Base-by-base conservation (phyloP, 2,329 filamentous ascomycete species). In the Zopfia rhizophila region DNA sequence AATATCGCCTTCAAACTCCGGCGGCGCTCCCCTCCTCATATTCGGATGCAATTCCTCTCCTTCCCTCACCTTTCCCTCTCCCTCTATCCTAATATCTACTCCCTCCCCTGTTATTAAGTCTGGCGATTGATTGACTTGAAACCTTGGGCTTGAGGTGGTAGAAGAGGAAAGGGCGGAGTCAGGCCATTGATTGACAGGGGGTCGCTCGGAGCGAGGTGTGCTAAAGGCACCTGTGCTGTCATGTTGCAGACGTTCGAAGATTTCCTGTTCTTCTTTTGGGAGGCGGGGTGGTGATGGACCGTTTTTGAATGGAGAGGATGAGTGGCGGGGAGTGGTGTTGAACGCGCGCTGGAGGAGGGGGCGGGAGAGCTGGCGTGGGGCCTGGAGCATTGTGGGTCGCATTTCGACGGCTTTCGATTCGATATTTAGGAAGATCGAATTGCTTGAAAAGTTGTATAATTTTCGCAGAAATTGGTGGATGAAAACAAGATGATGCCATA, bases 1-100 rank as follows among this genome's bases (percentile, higher is more conserved):
- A 43, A 79, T 81, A 41, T 97, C 92, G 47, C 94, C 94, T 58
- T 93, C 86, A 63, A 99, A 99, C 75, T 97, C 93, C 2, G 94
- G 92, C 63, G 86, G 83, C 30, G 91, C 88, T 24, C 93, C 93
- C 54, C 85, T 78, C 55, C 87, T 80, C 45, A 93, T 75, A 68
- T 91, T 85, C 0, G 86, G 86, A 66, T 90, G 87, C 14, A 89
- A 69, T 50, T 87, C 82, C 45, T 86, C 84, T 49, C 84, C 85
- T 37, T 83, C 76, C 39, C 79, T 75, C 17, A 83, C 73, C 58
- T 74, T 70, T 21, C 75, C 48, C 22, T 48, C 48, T 22, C 45
- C 55, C 30, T 56, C 51, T 7, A 52, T 29, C 51, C 60, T 51
- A 58, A 52, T 53, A 52, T 63, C 52, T 56, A 54, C 32, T 45